Evolutionary conservation across 1,139 yeast genomes (phyloP).

Genomic region (Scheffersomyces illinoinensis): DNA sequence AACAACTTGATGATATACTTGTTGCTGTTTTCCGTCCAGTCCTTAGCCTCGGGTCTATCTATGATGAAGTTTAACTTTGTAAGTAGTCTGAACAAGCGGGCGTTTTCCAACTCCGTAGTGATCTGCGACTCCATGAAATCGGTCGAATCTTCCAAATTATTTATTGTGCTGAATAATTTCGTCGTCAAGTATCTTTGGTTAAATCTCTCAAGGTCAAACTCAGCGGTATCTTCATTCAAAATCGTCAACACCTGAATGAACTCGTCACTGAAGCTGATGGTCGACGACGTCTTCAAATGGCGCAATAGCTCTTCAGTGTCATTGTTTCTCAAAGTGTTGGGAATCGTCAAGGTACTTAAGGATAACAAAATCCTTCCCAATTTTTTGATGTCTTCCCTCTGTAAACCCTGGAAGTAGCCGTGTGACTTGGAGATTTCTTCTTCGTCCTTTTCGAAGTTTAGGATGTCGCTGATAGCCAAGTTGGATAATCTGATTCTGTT

Average conservation of each 20-base stretch:
- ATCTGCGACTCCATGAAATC: conserved; percentile 72
- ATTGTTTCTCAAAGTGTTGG: conserved; percentile 21
- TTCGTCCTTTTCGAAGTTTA: conserved; percentile 43
- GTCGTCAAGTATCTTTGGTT: conserved; percentile 30
- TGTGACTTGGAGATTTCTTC: conserved; percentile 14
- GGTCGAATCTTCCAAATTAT: conserved; percentile 55
- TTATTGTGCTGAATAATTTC: conserved; percentile 46
- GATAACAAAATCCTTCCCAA: conserved; percentile 63
- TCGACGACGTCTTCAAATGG: conserved; percentile 17
- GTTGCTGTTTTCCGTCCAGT: conserved; percentile 77
- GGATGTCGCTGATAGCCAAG: conserved; percentile 71
- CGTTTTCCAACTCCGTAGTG: conserved; percentile 80
- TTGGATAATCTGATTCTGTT: conserved; percentile 72
- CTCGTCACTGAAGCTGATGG: conserved; percentile 22
- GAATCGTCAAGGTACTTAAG: conserved; percentile 49
- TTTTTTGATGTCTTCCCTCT: conserved; percentile 52
- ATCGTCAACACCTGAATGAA: conserved; percentile 14
- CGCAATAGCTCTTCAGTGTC: conserved; percentile 6
- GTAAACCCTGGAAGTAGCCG: conserved; percentile 25
- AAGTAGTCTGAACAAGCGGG: conserved; percentile 77
- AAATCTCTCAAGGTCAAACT: conserved; percentile 11
- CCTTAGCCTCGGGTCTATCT: conserved; percentile 62
- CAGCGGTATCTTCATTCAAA: conserved; percentile 7
- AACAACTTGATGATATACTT: conserved; percentile 76
- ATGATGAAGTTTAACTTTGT: conserved; percentile 78